Percentiles rank a stretch among this genome's conserved stretches.
These are phyloP conservation scores for Exidia glandulosa DNA, from an alignment of 768 basidiomycete genomes.

Conservation along the genomic window DNA sequence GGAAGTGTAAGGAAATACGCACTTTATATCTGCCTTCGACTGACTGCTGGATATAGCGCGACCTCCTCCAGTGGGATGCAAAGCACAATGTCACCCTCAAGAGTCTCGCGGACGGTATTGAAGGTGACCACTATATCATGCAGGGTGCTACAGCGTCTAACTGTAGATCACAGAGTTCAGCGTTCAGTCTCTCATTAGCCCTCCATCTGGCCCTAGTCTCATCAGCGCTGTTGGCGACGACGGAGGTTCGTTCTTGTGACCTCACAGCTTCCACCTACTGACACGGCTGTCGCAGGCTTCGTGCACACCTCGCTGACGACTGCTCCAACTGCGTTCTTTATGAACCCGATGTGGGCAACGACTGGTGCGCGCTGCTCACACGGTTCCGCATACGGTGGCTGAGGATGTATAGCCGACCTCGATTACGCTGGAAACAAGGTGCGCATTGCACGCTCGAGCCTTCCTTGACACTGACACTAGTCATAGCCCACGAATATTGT, in stretches of 20 bases:
- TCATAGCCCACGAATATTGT: constrained; percentile 39
- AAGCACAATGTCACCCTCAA: constrained; percentile 46
- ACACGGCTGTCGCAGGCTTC: no score
- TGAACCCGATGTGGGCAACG: constrained; percentile 32
- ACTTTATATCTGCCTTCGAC: no score
- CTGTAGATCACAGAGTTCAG: no score
- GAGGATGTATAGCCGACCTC: constrained; percentile 22
- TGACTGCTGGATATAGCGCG: no score
- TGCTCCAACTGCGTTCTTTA: constrained; percentile 25
- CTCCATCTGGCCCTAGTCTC: constrained; percentile 45
- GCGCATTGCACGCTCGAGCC: no score
- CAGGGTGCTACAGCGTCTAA: no score
- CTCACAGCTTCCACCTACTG: no score
- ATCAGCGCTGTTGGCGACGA: constrained; percentile 47
- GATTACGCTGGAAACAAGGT: constrained; percentile 46
- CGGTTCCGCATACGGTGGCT: constrained; percentile 12
- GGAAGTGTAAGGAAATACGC: no score
- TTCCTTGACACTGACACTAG: no score
- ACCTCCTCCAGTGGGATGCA: constrained; percentile 49
- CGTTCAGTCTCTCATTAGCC: constrained; percentile 46
- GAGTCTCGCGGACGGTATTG: constrained; percentile 52
- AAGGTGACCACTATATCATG: no score
- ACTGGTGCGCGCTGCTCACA: constrained; percentile 11
- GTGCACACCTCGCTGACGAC: constrained; percentile 32
- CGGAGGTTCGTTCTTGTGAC: no score